Evolutionary conservation across 805 yeast species (phyloP).

Genomic region (Kregervanrija delftensis): DNA sequence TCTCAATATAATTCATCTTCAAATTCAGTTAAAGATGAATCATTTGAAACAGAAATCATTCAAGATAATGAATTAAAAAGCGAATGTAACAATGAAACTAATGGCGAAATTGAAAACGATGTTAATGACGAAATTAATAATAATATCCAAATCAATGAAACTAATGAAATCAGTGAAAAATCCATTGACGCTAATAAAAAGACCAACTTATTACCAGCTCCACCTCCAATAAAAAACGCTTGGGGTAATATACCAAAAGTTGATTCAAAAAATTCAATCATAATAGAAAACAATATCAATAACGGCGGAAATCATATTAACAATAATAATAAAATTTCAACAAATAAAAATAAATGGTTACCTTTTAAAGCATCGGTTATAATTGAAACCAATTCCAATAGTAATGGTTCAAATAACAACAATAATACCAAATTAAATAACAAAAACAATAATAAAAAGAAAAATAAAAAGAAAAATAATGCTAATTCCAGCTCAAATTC

Average conservation of each 20-base stretch:
- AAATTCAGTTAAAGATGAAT: no score
- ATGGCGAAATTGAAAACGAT: no score
- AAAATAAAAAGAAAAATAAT: neutral
- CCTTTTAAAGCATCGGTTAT: conserved; percentile 55
- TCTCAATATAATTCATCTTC: no score
- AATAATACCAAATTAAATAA: conserved; percentile 2
- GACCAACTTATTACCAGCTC: conserved; percentile 52
- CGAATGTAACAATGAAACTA: no score
- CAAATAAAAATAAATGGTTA: conserved; percentile 63
- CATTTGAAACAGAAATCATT: no score
- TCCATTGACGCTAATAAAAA: conserved; percentile 14
- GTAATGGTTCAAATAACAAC: conserved; percentile 2
- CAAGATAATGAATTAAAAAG: no score
- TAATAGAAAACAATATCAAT: conserved; percentile 11
- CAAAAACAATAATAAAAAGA: neutral
- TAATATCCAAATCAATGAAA: no score
- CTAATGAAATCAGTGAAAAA: conserved; percentile 6
- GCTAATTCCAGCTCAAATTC: neutral
- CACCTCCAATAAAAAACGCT: conserved; percentile 54
- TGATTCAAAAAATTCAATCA: conserved; percentile 1
- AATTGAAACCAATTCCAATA: conserved; percentile 14
- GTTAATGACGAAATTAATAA: no score
- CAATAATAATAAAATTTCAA: conserved; percentile 17
- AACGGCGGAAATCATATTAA: neutral
- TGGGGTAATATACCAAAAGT: conserved; percentile 38